These are phyloP conservation scores for Zygosaccharomyces pseudobailii DNA, from an alignment of 1,139 yeast species.

Conservation along the genomic window DNA sequence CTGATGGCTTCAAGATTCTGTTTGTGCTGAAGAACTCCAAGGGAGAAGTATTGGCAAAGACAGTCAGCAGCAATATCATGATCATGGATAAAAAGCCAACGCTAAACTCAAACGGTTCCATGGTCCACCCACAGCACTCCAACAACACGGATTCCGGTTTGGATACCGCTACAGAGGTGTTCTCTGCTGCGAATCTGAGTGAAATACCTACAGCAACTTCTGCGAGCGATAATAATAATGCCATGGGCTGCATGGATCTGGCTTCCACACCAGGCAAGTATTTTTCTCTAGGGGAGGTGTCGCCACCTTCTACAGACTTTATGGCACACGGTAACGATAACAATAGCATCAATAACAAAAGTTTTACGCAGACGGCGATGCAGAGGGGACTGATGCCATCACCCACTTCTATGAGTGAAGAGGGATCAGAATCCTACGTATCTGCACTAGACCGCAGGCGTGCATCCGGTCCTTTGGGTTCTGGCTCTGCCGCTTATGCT, in stretches of 20 bases:
- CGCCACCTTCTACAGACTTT: slow-evolving; percentile 4
- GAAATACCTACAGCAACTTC: slow-evolving; percentile 15
- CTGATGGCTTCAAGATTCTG: slow-evolving; percentile 69
- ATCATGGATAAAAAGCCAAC: slow-evolving; percentile 80
- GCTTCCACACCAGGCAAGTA: slow-evolving; percentile 8
- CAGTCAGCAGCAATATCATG: slow-evolving; percentile 68
- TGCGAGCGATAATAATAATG: slow-evolving; percentile 11
- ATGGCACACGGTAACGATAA: background rate
- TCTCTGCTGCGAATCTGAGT: slow-evolving; percentile 14
- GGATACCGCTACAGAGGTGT: slow-evolving; percentile 19
- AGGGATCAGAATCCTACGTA: slow-evolving; percentile 54
- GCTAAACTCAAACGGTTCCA: slow-evolving; percentile 17
- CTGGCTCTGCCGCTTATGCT: slow-evolving; percentile 16
- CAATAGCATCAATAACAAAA: background rate
- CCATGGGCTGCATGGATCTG: slow-evolving; percentile 2
- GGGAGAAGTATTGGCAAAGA: slow-evolving; percentile 66
- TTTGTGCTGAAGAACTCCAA: slow-evolving; percentile 60
- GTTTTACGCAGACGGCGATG: slow-evolving; percentile 1
- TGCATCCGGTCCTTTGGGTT: slow-evolving; percentile 8
- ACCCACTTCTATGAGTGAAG: slow-evolving; percentile 63
- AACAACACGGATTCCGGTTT: slow-evolving; percentile 17
- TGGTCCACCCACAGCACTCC: slow-evolving; percentile 5
- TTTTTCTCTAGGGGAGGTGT: slow-evolving; percentile 9
- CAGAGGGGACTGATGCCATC: slow-evolving; percentile 37
- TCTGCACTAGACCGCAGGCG: slow-evolving; percentile 31